Evolutionary conservation across 2,329 filamentous ascomycete genomes (phyloP), one percentile per base, ranked within the genome.

Genomic region (Moelleriella libera): DNA sequence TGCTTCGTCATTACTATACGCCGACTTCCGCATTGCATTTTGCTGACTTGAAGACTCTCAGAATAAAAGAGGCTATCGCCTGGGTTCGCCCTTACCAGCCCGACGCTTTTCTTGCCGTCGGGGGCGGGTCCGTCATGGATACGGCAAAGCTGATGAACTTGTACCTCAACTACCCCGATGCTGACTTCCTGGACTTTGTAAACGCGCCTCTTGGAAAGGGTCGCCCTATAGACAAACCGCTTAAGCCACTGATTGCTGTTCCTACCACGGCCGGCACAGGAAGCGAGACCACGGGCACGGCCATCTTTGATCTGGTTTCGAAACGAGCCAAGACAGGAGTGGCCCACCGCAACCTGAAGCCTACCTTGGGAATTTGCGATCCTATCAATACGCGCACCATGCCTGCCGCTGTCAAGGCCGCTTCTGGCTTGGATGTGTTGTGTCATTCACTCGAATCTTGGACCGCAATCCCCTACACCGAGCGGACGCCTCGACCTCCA

Each of bases 91-190:
- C 83, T 1, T 86, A 88, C 61, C 66, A 75, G 30, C 85, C 88
- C 0, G 92, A 97, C 65, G 88, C 87, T 2, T 96, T 94, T 63
- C 74, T 98, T 12, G 92, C 92, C 28, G 92, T 98, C 12, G 92
- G 85, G 30, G 76, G 65, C 55, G 92, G 92, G 39, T 94, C 88
- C 40, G 92, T 97, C 54, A 98, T 98, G 55, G 92, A 98, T 66
- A 98, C 92, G 1, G 90, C 92, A 47, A 98, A 98, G 67, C 75
- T 98, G 48, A 97, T 98, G 89, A 98, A 98, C 61, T 75, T 98
- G 0, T 97, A 97, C 68, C 85, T 83, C 1, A 82, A 80, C 52
- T 96, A 88, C 61, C 89, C 89, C 0, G 85, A 96, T 6, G 90
- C 90, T 34, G 86, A 92, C 56, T 96, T 98, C 61, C 74, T 97